Base-by-base conservation (phyloP, 1,284 basidiomycete species). In the Trametes versicolor region DNA sequence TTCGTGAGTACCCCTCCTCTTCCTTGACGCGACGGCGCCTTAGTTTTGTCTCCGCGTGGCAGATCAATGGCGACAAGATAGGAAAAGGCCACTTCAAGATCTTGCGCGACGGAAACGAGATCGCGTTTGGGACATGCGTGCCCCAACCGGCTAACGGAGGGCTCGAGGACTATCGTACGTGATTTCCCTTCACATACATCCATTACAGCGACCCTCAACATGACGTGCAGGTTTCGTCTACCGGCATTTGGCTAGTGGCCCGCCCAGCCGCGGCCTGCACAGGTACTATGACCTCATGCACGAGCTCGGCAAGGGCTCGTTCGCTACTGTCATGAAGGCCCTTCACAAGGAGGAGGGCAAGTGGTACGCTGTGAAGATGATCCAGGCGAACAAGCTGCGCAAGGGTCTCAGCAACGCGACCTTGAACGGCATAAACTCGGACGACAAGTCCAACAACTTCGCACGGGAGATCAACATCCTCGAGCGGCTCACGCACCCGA, bases 381-480 rank as follows among this genome's bases (percentile, higher is more conserved):
- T 95, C 60, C 82, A 87, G 48, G 78, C 80, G 39, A 77, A 79
- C 78, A 81, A 79, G 65, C 71, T 82, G 32, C 73, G 69, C 36
- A 58, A 62, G 63, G 61, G 60, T 36, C 41, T 63, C 15, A 63
- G 62, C 39, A 55, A 56, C 37, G 55, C 51, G 45, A 59, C 50
- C 25, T 12, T 43, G 55, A 66, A 63, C 62, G 67, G 60, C 32
- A 54, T 27, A 0, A 21, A 65, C 39, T 39, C 54, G 3, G 59
- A 51, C 21, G 63, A 65, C 61, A 62, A 62, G 39, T 59, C 60
- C 4, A 61, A 55, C 55, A 65, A 60, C 54, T 85, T 95, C 65
- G 83, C 84, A 66, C 83, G 95, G 23, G 96, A 97, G 77, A 92
- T 97, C 59, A 83, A 82, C 27, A 96, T 97, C 68, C 86, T 96